phyloP scores from a whole-genome alignment of 352 stramenopile species.

The Plasmopara halstedii region DNA sequence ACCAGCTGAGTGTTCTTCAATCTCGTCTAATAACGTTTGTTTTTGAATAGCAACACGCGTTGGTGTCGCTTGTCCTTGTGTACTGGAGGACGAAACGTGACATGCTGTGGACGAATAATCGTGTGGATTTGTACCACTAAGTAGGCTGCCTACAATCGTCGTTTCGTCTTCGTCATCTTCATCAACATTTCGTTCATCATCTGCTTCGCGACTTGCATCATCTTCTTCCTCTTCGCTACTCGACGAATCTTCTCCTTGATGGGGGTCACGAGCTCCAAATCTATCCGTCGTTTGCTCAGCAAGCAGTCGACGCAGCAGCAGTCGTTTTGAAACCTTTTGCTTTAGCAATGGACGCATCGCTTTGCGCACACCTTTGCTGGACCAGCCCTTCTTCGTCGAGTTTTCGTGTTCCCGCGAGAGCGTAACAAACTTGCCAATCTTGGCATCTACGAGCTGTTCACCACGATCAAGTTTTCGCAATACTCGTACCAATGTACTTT shows the following conservation, averaged over 20 bases:
- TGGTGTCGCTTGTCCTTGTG: constrained; percentile 12
- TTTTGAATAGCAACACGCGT: constrained; percentile 14
- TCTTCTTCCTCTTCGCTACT: constrained; percentile 68
- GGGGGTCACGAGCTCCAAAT: constrained; percentile 19
- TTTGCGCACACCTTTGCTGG: constrained; percentile 79
- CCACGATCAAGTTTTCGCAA: constrained; percentile 71
- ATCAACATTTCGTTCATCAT: constrained; percentile 41
- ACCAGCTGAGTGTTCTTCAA: constrained; percentile 54
- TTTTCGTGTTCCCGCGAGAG: constrained; percentile 82
- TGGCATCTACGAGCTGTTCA: constrained; percentile 64
- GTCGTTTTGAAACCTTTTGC: constrained; percentile 77
- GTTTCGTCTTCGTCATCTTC: constrained; percentile 76
- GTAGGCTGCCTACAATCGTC: constrained; percentile 67
- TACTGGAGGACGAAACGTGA: constrained; percentile 3
- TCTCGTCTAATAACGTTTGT: constrained; percentile 56
- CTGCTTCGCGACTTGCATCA: constrained; percentile 35
- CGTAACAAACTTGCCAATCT: constrained; percentile 79
- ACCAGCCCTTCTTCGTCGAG: constrained; percentile 84
- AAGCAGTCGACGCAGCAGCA: constrained; percentile 67
- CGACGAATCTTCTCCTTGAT: constrained; percentile 53
- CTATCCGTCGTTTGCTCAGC: constrained; percentile 54
- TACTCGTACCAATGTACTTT: constrained; percentile 77
- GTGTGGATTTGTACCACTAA: constrained; percentile 56
- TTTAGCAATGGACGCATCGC: constrained; percentile 82
- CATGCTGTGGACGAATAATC: constrained; percentile 26